Base-by-base conservation (phyloP, 2,329 filamentous ascomycete genomes). In the Exutisphaerella laricina region DNA sequence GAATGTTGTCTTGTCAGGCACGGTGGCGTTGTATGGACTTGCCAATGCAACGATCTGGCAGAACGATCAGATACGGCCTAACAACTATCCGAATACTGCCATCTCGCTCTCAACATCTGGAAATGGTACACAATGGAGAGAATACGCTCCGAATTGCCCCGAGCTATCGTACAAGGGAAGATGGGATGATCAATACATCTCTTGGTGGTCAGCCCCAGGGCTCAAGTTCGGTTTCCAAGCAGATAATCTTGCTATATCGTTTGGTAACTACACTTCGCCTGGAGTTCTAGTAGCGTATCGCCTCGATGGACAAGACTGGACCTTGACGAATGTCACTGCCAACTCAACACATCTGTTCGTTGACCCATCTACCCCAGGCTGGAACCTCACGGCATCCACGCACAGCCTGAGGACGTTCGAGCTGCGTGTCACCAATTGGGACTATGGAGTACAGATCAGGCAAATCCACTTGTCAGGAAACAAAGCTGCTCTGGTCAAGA, bases 81-180 rank as follows among this genome's bases (percentile, higher is more conserved):
- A 62, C 28, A 50, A 64, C 26, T 71, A 66, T 41, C 64, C 64
- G 4, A 61, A 68, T 14, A 69, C 69, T 22, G 48, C 52, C n/a
- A 58, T 69, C 18, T 41, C 48, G 9, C 38, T 33, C 14, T 43
- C 53, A 9, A 56, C 67, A 21, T 42, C 44, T 10, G 29, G 58
- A 23, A 60, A 66, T 30, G 54, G 60, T 17, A 60, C 58, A 4
- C 50, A 29, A 23, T 74, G 71, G 65, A 67, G 59, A 21, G 74
- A 66, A 1, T 81, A 77, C 50, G 61, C 66, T 3, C 68, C 75
- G 3, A 67, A 74, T 55, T 69, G 73, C 1, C 59, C 68, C 1
- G 75, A 80, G 54, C 65, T 82, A 7, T 74, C 74, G 0, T 82
- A 80, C 65, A 79, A 80, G 55, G 78, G 78, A 4, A 66, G 77